phyloP scores from a whole-genome alignment of 2,329 filamentous ascomycete species.

The Pseudocercospora pini-densiflorae region DNA sequence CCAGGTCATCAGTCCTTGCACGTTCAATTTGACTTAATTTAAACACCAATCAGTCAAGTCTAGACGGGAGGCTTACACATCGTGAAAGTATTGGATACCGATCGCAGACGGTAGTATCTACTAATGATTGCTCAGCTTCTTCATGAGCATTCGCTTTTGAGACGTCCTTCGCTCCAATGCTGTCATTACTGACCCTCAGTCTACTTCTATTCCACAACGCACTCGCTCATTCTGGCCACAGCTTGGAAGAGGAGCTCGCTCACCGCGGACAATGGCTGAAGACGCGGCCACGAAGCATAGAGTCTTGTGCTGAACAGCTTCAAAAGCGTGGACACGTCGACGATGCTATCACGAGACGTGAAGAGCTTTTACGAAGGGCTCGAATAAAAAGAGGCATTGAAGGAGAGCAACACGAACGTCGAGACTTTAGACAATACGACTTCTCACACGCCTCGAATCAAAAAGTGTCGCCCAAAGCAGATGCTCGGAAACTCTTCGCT shows the following conservation, averaged over 20 bases:
- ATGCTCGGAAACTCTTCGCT: constrained; percentile 9
- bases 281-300: not conserved
- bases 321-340: not conserved
- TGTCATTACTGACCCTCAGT: not conserved
- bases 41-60: not conserved
- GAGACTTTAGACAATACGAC: constrained; percentile 8
- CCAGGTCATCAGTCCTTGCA: not conserved
- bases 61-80: constrained; percentile 31
- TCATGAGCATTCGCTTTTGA: not conserved
- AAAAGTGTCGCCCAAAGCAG: not conserved
- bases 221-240: constrained; percentile 10
- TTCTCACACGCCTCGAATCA: constrained; percentile 9
- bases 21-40: not conserved
- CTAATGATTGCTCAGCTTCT: not conserved
- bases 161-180: not conserved
- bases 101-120: not conserved
- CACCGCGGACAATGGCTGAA: constrained; percentile 7
- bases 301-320: not conserved
- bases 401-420: not conserved
- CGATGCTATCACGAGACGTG: not conserved
- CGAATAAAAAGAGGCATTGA: not conserved
- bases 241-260: constrained; percentile 9
- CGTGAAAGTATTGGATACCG: constrained; percentile 49
- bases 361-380: not conserved
- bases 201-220: not conserved